Evolutionary conservation across 169 alveolate species (phyloP).

Genomic region (Blepharisma undulans): DNA sequence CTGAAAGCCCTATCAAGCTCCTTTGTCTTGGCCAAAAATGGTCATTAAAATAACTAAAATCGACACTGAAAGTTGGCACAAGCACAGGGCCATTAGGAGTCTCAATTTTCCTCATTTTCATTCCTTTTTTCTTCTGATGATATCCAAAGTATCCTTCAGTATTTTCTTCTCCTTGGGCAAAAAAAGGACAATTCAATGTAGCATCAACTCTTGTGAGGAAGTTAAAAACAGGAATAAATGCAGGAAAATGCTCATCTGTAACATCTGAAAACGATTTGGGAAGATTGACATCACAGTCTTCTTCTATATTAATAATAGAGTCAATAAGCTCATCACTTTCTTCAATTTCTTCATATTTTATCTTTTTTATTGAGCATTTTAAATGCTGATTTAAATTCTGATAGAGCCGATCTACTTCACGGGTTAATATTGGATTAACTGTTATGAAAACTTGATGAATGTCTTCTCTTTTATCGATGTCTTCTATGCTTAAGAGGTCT

Average conservation of each 20-base stretch:
- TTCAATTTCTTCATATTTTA: constrained; percentile 8
- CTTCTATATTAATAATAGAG: neutral
- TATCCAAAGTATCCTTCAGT: constrained; percentile 11
- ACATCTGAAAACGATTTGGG: neutral
- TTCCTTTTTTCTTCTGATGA: neutral
- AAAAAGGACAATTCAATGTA: constrained; percentile 1
- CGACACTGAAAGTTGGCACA: neutral
- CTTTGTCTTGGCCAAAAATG: constrained; percentile 31
- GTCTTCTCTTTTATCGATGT: neutral
- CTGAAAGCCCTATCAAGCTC: constrained; percentile 8
- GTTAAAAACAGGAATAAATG: constrained; percentile 38
- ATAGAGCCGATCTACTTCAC: constrained; percentile 76
- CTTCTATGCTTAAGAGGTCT: neutral
- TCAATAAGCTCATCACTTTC: neutral
- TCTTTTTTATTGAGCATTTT: constrained; percentile 10
- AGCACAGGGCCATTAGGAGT: neutral
- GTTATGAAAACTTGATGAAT: constrained; percentile 68
- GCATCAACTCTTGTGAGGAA: constrained; percentile 56
- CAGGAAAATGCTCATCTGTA: neutral
- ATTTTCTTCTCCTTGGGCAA: neutral
- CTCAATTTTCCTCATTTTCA: neutral
- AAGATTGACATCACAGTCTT: constrained; percentile 9
- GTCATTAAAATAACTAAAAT: neutral
- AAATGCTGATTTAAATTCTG: constrained; percentile 47
- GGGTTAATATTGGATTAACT: constrained; percentile 78